Base-by-base conservation (phyloP, 352 stramenopile species). In the Pythium monospermum region DNA sequence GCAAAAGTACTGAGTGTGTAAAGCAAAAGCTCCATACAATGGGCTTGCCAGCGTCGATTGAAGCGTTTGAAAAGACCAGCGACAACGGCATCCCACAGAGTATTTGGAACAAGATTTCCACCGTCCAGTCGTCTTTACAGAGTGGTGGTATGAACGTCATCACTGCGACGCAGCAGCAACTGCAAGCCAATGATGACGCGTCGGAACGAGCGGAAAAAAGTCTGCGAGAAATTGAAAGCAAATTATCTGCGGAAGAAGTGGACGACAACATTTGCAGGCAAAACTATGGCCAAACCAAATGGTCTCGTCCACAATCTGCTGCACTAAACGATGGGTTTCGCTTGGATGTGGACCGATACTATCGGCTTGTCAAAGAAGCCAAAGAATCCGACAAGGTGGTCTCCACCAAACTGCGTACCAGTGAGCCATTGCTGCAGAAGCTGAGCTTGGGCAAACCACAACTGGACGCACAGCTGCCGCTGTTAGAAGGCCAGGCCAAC, bases 11-110 rank as follows among this genome's bases (percentile, higher is more conserved):
- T 27, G 76, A 87, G 19, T 42, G 45, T 31, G 61, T 61, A 4
- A 85, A 86, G 48, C 57, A 70, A 23, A 70, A 76, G 35, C 64
- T 92, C 21, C 59, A 75, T 15, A 52, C 45, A n/a, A 55, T 92
- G 46, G 76, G 76, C 0, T 61, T 92, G 3, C 82, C 82, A 23
- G 82, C 82, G 11, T 84, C 82, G 4, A 86, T 92, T 39, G 82
- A 92, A 51, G 82, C 82, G 7, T 85, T 86, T 48, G 76, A 89
- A 36, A 73, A 80, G 50, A 81, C 70, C 23, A 71, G 57, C 23
- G 72, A 79, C 55, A 73, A 83, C 23, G 74, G 74, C 35, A 79
- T 88, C 25, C 71, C 77, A 13, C 45, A 15, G 19, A 69, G 54
- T 13, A 69, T 86, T 23, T 88, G 77, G 77, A 60, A 72, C 37